Percentiles rank a stretch among this genome's conserved stretches.
Conservation (phyloP, 164 flowering plant species). For the Macadamia integrifolia region DNA sequence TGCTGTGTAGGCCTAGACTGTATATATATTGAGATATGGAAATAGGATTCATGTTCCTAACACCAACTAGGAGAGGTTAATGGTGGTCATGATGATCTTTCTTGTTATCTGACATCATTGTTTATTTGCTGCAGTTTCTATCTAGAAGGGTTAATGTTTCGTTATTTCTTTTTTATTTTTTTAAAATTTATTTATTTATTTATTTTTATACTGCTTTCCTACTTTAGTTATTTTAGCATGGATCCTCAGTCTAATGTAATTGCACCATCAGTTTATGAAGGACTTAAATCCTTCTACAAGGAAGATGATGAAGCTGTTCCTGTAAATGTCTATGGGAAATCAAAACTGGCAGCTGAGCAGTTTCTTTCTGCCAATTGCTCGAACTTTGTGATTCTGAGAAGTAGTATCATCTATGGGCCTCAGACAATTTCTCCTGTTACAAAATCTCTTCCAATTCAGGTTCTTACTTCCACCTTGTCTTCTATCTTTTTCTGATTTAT, state of each 20-base stretch:
- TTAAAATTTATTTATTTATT: too few species aligned
- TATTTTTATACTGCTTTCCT: not conserved
- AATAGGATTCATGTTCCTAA: too few species aligned
- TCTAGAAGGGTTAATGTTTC: too few species aligned
- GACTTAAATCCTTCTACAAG: conserved; percentile 79
- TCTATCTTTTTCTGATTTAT: not conserved
- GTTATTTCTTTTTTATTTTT: not conserved
- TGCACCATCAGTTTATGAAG: conserved; percentile 76
- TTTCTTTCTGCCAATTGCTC: conserved; percentile 47
- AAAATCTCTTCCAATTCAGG: conserved; percentile 93
- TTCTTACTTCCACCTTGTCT: conserved; percentile 8
- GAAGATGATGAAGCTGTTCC: conserved; percentile 85
- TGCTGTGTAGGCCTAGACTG: too few species aligned
- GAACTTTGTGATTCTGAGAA: conserved; percentile 84
- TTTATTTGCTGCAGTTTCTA: too few species aligned
- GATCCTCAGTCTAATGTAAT: conserved; percentile 8
- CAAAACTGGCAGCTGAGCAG: conserved; percentile 86
- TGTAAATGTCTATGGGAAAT: conserved; percentile 85
- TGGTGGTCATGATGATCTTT: too few species aligned
- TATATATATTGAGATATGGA: too few species aligned
- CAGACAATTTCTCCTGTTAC: conserved; percentile 76
- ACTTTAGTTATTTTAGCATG: not conserved
- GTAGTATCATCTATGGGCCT: conserved; percentile 91
- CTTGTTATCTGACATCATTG: too few species aligned
- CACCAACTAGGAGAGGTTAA: too few species aligned